Conservation (phyloP, 1,139 yeast genomes). For the Suhomyces yuchorum region DNA sequence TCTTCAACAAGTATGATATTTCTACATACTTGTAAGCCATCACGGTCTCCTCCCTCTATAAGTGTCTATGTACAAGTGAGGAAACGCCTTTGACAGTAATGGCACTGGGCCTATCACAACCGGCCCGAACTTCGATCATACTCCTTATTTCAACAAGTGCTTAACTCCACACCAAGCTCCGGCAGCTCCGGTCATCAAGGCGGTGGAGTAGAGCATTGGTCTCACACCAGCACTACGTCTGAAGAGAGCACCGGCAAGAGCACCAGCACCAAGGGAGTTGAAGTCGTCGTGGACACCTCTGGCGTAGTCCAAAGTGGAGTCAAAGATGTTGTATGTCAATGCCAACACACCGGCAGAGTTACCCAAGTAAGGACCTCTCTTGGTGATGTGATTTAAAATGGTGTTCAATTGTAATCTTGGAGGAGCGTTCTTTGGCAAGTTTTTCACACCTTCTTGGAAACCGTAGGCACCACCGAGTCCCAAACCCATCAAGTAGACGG, state of each 20-base stretch:
- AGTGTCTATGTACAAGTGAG: slow-evolving; percentile 15
- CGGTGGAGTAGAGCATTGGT: slow-evolving; percentile 89
- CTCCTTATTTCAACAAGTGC: slow-evolving; percentile 34
- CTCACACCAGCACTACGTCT: slow-evolving; percentile 81
- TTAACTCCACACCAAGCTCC: slow-evolving; percentile 92
- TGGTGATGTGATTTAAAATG: slow-evolving; percentile 85
- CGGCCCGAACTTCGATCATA: background rate
- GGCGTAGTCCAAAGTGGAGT: slow-evolving; percentile 72
- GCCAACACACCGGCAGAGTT: slow-evolving; percentile 95
- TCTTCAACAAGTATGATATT: background rate
- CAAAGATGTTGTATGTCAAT: slow-evolving; percentile 79
- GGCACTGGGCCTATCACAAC: background rate
- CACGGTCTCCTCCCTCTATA: slow-evolving; percentile 13
- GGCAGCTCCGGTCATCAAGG: slow-evolving; percentile 84
- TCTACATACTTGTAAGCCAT: background rate
- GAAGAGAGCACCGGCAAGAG: slow-evolving; percentile 88
- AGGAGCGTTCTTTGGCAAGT: slow-evolving; percentile 73
- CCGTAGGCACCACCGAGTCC: slow-evolving; percentile 91
- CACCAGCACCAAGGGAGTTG: slow-evolving; percentile 88
- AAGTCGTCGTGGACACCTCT: slow-evolving; percentile 88
- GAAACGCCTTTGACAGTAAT: slow-evolving; percentile 4
- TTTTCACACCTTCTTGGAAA: slow-evolving; percentile 77
- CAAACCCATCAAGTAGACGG: slow-evolving; percentile 74
- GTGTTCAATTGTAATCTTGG: slow-evolving; percentile 83
- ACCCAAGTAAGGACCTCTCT: slow-evolving; percentile 94